phyloP scores from a whole-genome alignment of 176 grass and related monocot genomes.

The Musa troglodytarum region DNA sequence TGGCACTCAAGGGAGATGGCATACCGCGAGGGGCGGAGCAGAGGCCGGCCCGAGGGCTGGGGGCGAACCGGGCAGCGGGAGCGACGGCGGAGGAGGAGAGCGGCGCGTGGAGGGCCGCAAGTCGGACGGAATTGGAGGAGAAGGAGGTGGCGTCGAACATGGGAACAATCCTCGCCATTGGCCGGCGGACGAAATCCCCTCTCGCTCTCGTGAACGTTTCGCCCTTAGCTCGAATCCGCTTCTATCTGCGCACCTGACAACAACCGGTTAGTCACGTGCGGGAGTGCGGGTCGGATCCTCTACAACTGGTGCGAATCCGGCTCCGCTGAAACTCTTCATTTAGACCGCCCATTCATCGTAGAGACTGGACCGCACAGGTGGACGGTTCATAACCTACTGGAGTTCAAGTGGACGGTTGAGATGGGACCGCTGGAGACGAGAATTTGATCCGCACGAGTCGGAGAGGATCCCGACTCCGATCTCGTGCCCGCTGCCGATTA shows the following conservation, averaged over 20 bases:
- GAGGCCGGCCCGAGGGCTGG: constrained; percentile 19
- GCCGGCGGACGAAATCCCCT: not conserved
- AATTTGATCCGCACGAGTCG: no score
- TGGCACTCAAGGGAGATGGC: not conserved
- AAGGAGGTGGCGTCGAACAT: constrained; percentile 14
- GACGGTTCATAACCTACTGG: no score
- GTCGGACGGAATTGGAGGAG: constrained; percentile 4
- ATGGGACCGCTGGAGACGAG: no score
- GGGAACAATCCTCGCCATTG: constrained; percentile 29
- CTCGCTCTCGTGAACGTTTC: not conserved
- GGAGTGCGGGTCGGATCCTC: no score
- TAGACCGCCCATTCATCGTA: no score
- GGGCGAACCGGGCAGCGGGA: not conserved
- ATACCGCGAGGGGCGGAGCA: constrained; percentile 9
- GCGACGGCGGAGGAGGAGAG: not conserved
- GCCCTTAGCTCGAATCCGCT: not conserved
- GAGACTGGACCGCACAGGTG: no score
- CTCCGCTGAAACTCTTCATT: no score
- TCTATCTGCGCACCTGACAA: not conserved
- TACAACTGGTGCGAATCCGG: no score
- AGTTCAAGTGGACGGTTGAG: no score
- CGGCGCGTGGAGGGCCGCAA: constrained; percentile 4
- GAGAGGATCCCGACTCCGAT: no score
- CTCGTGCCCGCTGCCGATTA: no score
- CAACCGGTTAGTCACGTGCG: not conserved